Evolutionary conservation across 176 grass and related monocot species (phyloP).

Genomic region (Raddia distichophylla): DNA sequence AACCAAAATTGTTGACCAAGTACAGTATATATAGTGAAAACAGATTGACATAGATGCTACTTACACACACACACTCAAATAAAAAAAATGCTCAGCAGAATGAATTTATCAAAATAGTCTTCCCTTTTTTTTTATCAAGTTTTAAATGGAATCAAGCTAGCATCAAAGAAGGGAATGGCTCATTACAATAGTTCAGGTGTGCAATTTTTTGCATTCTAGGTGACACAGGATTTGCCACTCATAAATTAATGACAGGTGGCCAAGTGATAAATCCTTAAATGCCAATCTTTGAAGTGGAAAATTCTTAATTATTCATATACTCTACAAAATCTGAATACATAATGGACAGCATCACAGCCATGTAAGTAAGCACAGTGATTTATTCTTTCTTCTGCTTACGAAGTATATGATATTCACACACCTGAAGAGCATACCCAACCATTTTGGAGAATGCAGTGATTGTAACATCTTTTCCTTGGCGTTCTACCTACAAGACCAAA

Average conservation of each 20-base stretch:
- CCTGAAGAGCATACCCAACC: conserved; percentile 94
- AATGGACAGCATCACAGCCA: not conserved
- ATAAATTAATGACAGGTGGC: too few species aligned
- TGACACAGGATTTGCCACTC: not conserved
- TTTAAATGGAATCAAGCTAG: not conserved
- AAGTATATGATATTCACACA: conserved; percentile 42
- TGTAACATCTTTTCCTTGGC: conserved; percentile 88
- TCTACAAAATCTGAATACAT: not conserved
- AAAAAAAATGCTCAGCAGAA: not conserved
- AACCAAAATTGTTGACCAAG: not conserved
- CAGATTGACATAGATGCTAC: not conserved
- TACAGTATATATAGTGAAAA: not conserved
- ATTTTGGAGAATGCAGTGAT: conserved; percentile 99
- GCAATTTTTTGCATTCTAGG: not conserved
- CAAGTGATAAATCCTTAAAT: too few species aligned
- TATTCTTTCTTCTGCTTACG: conserved; percentile 19
- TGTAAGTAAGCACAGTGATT: not conserved
- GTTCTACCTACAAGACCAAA: conserved; percentile 65
- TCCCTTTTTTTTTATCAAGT: not conserved
- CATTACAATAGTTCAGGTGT: not conserved
- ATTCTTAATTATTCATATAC: too few species aligned
- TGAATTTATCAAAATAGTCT: not conserved
- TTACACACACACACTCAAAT: conserved; percentile 2
- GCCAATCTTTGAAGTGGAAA: too few species aligned
- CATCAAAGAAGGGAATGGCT: not conserved